Percentiles rank a stretch among this genome's conserved stretches.
Conservation (phyloP, 306 rosid genomes). For the Dalbergia cochinchinensis region DNA sequence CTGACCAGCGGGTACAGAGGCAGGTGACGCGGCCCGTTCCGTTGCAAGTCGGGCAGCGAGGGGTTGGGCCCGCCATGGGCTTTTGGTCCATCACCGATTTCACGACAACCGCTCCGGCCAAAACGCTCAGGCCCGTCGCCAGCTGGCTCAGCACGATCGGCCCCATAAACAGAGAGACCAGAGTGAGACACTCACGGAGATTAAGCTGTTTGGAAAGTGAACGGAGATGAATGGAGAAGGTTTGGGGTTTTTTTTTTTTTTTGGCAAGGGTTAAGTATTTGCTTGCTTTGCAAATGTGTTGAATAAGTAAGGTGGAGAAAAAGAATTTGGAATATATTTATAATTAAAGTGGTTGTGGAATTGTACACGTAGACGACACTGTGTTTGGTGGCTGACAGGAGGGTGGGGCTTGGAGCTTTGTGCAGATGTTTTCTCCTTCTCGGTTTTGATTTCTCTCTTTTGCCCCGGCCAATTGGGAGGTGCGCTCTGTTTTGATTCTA, state of each 20-base stretch:
- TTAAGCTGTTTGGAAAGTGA: not conserved
- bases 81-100: conserved; percentile 82
- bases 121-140: conserved; percentile 85
- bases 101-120: conserved; percentile 86
- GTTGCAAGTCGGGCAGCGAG: conserved; percentile 81
- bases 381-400: conserved; percentile 54
- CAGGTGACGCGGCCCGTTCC: conserved; percentile 89
- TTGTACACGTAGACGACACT: conserved; percentile 71
- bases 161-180: conserved; percentile 39
- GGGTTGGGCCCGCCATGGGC: conserved; percentile 86
- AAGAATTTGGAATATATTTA: not conserved
- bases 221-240: not conserved
- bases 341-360: conserved; percentile 62
- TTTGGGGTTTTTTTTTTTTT: not conserved
- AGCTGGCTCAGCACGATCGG: conserved; percentile 81
- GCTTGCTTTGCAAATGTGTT: not conserved
- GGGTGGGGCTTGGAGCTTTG: conserved; percentile 47
- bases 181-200: no score
- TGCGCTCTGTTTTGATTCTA: no score
- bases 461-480: not conserved
- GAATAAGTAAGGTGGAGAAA: conserved; percentile 12
- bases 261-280: not conserved
- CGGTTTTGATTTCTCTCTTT: conserved; percentile 18
- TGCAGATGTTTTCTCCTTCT: conserved; percentile 38
- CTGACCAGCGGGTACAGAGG: conserved; percentile 93